Evolutionary conservation across 352 stramenopile genomes (phyloP).

Genomic region (Thalassiosira livingstoniorum): DNA sequence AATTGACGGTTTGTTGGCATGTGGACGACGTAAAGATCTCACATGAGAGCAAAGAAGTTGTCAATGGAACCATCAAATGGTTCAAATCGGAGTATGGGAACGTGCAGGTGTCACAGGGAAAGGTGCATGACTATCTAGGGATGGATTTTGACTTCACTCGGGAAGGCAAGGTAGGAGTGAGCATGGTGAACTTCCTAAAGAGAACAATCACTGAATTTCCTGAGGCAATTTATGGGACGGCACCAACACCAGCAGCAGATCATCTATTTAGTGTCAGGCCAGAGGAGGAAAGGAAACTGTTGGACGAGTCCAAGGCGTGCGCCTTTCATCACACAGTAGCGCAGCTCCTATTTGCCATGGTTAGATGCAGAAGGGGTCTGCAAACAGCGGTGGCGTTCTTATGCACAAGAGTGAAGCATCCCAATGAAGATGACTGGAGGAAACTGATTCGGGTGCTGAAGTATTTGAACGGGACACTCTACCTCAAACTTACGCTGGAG

Average conservation of each 20-base stretch:
- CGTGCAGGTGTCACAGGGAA: slow-evolving; percentile 28
- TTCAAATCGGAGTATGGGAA: slow-evolving; percentile 39
- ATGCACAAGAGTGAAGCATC: slow-evolving; percentile 19
- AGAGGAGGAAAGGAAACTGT: not conserved
- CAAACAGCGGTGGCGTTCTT: slow-evolving; percentile 27
- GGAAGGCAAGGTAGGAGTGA: slow-evolving; percentile 33
- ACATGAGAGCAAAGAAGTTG: slow-evolving; percentile 32
- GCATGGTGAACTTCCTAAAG: slow-evolving; percentile 50
- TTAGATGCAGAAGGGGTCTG: slow-evolving; percentile 23
- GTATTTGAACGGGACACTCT: slow-evolving; percentile 23
- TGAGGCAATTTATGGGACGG: slow-evolving; percentile 25
- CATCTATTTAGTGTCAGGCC: not conserved
- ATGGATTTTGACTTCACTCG: slow-evolving; percentile 56
- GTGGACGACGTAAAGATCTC: slow-evolving; percentile 66
- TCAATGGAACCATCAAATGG: slow-evolving; percentile 26
- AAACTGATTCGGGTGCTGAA: slow-evolving; percentile 21
- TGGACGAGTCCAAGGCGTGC: slow-evolving; percentile 2
- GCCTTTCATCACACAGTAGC: slow-evolving; percentile 34
- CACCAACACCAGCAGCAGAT: slow-evolving; percentile 7
- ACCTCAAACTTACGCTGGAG: slow-evolving; percentile 21
- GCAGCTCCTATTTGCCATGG: slow-evolving; percentile 26
- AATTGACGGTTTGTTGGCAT: slow-evolving; percentile 2
- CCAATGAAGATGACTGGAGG: slow-evolving; percentile 29
- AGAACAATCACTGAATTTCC: slow-evolving; percentile 32
- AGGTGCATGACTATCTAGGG: slow-evolving; percentile 58